phyloP scores from a whole-genome alignment of 225 moss, liverwort and hornwort species.

The Marchantia paleacea region DNA sequence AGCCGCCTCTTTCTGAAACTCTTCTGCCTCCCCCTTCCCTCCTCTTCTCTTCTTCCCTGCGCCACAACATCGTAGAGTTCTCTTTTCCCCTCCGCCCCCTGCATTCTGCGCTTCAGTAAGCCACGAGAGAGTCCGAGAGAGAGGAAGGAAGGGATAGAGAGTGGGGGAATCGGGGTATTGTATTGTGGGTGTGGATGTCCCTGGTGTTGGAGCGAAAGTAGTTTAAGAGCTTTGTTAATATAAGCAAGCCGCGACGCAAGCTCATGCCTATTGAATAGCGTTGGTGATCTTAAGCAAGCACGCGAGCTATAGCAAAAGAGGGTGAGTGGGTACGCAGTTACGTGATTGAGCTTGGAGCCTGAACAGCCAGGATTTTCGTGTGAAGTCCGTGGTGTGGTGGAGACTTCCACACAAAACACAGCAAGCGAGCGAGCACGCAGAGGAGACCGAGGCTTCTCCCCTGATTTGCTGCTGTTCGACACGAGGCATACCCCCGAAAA shows the following conservation, averaged over 20 bases:
- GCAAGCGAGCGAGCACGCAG: constrained; percentile 1
- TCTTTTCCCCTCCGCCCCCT: neutral
- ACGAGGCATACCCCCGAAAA: neutral
- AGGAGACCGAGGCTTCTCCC: neutral
- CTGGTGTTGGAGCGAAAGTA: constrained; percentile 3
- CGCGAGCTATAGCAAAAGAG: no score
- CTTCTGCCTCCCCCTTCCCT: neutral
- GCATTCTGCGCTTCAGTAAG: constrained; percentile 10
- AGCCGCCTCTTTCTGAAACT: constrained; percentile 35
- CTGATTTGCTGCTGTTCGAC: neutral
- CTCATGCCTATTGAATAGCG: neutral
- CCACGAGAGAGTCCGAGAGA: neutral
- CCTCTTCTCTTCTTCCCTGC: neutral
- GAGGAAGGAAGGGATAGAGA: neutral
- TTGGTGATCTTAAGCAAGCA: neutral
- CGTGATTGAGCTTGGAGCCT: neutral
- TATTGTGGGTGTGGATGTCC: neutral
- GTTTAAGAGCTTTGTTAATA: constrained; percentile 3
- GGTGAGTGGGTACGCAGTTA: neutral
- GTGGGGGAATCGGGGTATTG: neutral
- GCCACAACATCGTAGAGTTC: neutral
- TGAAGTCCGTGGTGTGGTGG: neutral
- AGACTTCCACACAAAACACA: neutral
- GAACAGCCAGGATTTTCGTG: neutral
- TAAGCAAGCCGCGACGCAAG: no score